Base-by-base conservation (phyloP, 345 rosid genomes). In the Gossypium longicalyx region DNA sequence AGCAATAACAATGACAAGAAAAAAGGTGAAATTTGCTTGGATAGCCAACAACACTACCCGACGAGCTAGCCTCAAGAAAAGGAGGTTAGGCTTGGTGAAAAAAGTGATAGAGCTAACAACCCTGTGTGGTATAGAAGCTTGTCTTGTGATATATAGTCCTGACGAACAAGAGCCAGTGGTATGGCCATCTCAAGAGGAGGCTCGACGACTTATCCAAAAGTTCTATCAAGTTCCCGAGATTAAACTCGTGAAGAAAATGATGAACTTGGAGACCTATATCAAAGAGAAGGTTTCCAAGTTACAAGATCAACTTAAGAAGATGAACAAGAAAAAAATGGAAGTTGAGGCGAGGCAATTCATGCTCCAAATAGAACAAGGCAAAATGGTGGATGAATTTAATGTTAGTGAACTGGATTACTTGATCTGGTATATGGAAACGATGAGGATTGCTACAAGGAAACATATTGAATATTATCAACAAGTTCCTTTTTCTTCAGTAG, bases 31-130 rank as follows among this genome's bases (percentile, higher is more conserved):
- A 51, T 85, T 84, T 22, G 72, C 22, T 4, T 85, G 80, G 82
- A 84, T 85, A 4, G 82, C 2, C 56, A 85, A 76, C 67, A 83
- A 82, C 2, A 60, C 38, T 27, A 83, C 83, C 2, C 78, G 88
- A 25, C 85, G 72, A 81, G 84, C 85, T 15, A 80, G 88, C 76
- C 83, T 85, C 7, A 85, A 76, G 79, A 85, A 87, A 71, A 84
- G 84, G 63, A 79, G 80, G 67, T 9, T 12, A 8, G 89, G 88
- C 34, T 68, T 89, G 20, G 2, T 87, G 34, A 85, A 84, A 52
- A 89, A 87, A 73, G 88, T 86, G 69, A 73, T 78, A 8, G 90
- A 89, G 43, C 68, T 87, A 2, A 77, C 80, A 41, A 83, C 72
- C 3, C 67, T 87, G 0, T 89, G 88, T 29, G 89, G 80, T 7